Base-by-base conservation (phyloP, 306 rosid genomes). In the Corylus americana region DNA sequence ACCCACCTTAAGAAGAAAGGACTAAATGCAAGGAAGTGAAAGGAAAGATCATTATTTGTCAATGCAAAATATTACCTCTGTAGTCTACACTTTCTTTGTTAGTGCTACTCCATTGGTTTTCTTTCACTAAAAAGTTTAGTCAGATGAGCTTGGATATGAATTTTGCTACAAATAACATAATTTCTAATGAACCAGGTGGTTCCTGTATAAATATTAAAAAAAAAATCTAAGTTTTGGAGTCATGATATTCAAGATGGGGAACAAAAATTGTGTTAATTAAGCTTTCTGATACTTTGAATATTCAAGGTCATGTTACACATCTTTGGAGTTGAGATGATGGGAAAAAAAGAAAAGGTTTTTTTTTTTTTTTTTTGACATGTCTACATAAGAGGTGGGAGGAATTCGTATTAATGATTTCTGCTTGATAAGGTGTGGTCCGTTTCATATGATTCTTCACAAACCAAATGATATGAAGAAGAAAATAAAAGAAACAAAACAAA, bases 21-120 rank as follows among this genome's bases (percentile, higher is more conserved):
- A 79, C 8, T 55, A 47, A 84, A 48, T 69, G 57, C 63, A 29
- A 73, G 45, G n/a, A 80, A 42, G 75, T 75, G 49, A 44, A 53
- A 64, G 48, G 74, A 71, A n/a, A 58, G 11, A 50, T 71, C n/a
- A 59, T 20, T 71, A 55, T 75, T 57, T 69, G 57, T 54, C 75
- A 70, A 53, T 62, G 55, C 74, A 70, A 83, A 17, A 9, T 70
- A 76, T 37, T 31, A 55, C 48, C 51, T 53, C 45, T 57, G 76
- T 69, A 13, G 44, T 63, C 31, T 29, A 63, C 11, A 31, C 9
- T 16, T 35, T 61, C 37, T 5, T 63, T 14, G 14, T 14, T 31
- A 35, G 8, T 0, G 11, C 20, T 20, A 63, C 70, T 5, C 2
- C 10, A 63, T 2, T 62, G 14, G 11, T 14, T 51, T 11, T 51